Evolutionary conservation across 225 moss, liverwort and hornwort species (phyloP).

Genomic region (Antitrichia curtipendula): DNA sequence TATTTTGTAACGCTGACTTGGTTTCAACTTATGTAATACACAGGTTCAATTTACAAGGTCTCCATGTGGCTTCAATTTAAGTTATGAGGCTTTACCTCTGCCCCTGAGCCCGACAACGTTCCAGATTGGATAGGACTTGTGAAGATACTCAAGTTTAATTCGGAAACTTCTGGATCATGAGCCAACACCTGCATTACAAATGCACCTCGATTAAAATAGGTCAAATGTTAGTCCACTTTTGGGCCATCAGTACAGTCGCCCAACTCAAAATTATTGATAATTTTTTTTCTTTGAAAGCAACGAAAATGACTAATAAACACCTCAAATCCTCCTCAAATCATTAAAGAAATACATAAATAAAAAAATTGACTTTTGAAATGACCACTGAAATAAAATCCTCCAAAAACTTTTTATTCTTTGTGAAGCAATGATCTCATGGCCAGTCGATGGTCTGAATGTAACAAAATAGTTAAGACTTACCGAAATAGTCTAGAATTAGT

Average conservation of each 20-base stretch:
- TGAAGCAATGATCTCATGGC: neutral
- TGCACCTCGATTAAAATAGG: neutral
- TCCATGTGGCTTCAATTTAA: neutral
- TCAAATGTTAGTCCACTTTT: neutral
- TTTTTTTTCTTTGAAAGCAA: too few species aligned
- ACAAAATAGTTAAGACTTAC: neutral
- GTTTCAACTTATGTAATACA: neutral
- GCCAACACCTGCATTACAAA: slow-evolving; percentile 25
- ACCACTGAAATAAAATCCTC: too few species aligned
- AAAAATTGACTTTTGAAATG: neutral
- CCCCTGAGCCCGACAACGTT: slow-evolving; percentile 33
- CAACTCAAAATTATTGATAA: neutral
- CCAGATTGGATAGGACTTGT: slow-evolving; percentile 29
- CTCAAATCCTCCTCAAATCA: neutral
- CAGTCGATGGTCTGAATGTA: neutral
- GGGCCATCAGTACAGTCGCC: neutral
- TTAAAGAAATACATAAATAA: too few species aligned
- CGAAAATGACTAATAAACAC: neutral
- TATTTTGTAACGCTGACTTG: neutral
- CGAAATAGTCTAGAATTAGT: neutral
- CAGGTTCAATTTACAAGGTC: neutral
- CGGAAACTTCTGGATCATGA: slow-evolving; percentile 38
- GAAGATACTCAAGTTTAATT: slow-evolving; percentile 47
- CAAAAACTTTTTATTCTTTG: neutral
- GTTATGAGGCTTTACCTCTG: slow-evolving; percentile 13